Evolutionary conservation across 2,329 filamentous ascomycete species (phyloP), one percentile per base, ranked within the genome.

Genomic region (Alternaria angustiovoidea): DNA sequence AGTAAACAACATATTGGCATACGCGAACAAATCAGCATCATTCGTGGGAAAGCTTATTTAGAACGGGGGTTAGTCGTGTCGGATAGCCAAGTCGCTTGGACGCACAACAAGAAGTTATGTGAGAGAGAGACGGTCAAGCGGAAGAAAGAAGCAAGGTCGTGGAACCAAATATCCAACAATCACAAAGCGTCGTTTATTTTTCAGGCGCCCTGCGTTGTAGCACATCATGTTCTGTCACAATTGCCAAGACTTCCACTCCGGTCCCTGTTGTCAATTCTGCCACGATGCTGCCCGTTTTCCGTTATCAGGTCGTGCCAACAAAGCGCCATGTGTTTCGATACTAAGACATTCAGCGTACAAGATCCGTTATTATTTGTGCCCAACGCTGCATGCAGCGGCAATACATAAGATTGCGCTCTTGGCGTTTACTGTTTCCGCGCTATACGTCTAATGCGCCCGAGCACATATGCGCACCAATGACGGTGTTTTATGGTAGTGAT

Each of bases 281-380:
- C 20, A 49, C 30, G 54, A 34, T 39, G 30, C 18, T 51, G 20
- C 44, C 22, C 44, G 24, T 26, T 51, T 8, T 42, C 16, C 18
- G 36, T 12, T 51, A 34, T 24, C 16, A 39, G 30, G 47, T 32
- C 14, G 16, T 57, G 54, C 54, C 54, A 57, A 38, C 46, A 57
- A 44, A 43, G 46, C 26, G 28, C 18, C 51, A 49, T 36, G 18
- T 30, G 36, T 22, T 32, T 53, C 24, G 24, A 42, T 11, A 22
- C 22, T 5, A 20, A 53, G 24, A 26, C n/a, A 43, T 43, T n/a
- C 36, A 53, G 20, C 7, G 26, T 26, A 22, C 49, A 30, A 20
- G n/a, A 22, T 41, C 14, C 38, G 30, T 53, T 24, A 22, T 22
- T 22, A n/a, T 53, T 38, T 24, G 32, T 14, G 24, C 24, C 20